A percentile compares a stretch with the other conserved stretches of the same genome.
Conservation (phyloP, 75 land plant genomes). For the Chamaecyparis obtusa region DNA sequence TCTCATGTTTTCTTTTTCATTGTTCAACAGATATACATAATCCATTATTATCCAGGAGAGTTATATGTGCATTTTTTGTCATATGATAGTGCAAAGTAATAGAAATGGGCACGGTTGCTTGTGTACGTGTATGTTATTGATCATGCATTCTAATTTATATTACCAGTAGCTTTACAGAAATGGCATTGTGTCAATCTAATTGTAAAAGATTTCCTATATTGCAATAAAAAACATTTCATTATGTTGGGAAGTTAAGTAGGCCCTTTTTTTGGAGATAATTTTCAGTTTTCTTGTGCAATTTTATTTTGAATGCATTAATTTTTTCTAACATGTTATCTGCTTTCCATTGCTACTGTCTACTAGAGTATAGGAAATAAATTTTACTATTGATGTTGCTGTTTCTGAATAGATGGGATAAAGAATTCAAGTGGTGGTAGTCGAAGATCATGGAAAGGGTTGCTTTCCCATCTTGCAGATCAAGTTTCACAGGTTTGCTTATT, state of each 20-base stretch:
- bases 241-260: background rate
- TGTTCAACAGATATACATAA: background rate
- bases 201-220: conserved; percentile 6
- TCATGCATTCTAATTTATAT: background rate
- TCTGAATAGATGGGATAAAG: conserved; percentile 27
- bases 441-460: conserved; percentile 55
- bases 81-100: background rate
- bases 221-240: background rate
- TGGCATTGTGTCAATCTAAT: background rate
- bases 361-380: background rate
- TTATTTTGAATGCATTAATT: background rate
- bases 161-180: background rate
- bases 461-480: conserved; percentile 79
- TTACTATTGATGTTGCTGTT: background rate
- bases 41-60: background rate
- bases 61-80: conserved; percentile 3
- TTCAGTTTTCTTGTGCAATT: background rate
- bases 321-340: background rate
- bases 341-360: background rate
- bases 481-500: conserved; percentile 69
- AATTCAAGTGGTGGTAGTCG: conserved; percentile 21
- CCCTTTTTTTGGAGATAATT: background rate
- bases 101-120: background rate
- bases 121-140: background rate
- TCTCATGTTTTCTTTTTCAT: background rate